Evolutionary conservation across 169 alveolate species (phyloP).

Genomic region (Eimeria maxima): DNA sequence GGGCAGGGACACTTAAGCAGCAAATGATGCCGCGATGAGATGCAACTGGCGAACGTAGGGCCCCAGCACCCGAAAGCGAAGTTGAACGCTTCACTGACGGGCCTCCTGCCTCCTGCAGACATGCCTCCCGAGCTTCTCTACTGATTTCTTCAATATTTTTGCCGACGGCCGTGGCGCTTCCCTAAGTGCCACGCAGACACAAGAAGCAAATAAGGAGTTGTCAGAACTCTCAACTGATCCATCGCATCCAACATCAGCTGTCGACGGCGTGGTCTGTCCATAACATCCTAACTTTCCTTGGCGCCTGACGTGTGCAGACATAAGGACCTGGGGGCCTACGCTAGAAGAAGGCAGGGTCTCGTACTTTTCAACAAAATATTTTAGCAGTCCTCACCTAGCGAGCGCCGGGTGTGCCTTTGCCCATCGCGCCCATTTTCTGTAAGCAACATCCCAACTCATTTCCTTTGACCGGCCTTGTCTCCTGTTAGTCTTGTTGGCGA

Average conservation of each 20-base stretch:
- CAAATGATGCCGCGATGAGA: not conserved
- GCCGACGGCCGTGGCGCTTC: constrained; percentile 41
- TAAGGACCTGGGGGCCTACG: not conserved
- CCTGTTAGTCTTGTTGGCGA: not conserved
- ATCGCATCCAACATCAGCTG: not conserved
- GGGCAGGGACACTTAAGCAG: not conserved
- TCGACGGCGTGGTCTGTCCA: not conserved
- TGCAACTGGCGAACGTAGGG: not conserved
- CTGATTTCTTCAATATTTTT: not conserved
- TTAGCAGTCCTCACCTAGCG: constrained; percentile 47
- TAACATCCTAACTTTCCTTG: not conserved
- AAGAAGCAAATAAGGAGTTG: not conserved
- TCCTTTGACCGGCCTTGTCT: constrained; percentile 51
- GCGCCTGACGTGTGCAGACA: not conserved
- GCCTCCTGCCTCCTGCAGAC: not conserved
- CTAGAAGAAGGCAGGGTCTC: not conserved
- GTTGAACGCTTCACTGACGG: not conserved
- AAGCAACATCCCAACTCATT: constrained; percentile 69
- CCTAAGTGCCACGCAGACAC: not conserved
- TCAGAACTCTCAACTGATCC: not conserved
- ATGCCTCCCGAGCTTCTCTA: not conserved
- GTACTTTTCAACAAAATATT: not conserved
- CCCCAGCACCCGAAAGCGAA: not conserved
- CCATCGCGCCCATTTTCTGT: constrained; percentile 65
- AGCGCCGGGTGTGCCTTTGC: constrained; percentile 58